Evolutionary conservation across 768 basidiomycete genomes (phyloP).

Genomic region (Mycena crocata): DNA sequence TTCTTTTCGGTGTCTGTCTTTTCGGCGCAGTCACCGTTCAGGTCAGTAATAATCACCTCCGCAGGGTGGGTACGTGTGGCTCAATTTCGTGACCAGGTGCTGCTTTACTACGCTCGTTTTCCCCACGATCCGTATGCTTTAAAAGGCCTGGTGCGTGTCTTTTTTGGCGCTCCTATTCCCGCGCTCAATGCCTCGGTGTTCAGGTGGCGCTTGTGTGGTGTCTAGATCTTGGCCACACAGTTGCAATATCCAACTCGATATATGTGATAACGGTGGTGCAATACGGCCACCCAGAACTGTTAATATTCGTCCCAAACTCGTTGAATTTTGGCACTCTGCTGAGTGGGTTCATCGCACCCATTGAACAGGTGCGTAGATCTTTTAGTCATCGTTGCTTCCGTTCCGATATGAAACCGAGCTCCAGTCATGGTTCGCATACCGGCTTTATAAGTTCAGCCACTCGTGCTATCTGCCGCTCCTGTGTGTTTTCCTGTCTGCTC

Average conservation of each 20-base stretch:
- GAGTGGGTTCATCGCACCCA: constrained; percentile 23
- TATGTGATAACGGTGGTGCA: constrained; percentile 23
- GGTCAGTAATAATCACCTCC: neutral
- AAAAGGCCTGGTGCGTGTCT: constrained; percentile 5
- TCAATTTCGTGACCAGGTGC: neutral
- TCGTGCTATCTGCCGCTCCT: constrained; percentile 12
- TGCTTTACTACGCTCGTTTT: constrained; percentile 27
- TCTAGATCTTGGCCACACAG: constrained; percentile 22
- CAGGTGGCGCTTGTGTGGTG: constrained; percentile 21
- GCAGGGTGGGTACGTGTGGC: neutral
- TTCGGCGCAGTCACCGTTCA: constrained; percentile 22
- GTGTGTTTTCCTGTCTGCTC: constrained; percentile 1
- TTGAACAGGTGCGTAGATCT: constrained; percentile 18
- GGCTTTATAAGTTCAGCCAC: constrained; percentile 15
- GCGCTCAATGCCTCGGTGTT: neutral
- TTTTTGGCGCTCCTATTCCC: neutral
- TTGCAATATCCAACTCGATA: constrained; percentile 10
- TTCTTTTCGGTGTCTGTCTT: constrained; percentile 23
- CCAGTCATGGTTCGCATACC: constrained; percentile 26
- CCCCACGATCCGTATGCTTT: constrained; percentile 10
- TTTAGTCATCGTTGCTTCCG: neutral
- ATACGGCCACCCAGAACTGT: constrained; percentile 22
- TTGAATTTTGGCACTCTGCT: constrained; percentile 7
- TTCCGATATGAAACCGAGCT: neutral
- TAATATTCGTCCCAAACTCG: neutral